Conservation (phyloP, 768 basidiomycete species). For the Rhodotorula taiwanensis region DNA sequence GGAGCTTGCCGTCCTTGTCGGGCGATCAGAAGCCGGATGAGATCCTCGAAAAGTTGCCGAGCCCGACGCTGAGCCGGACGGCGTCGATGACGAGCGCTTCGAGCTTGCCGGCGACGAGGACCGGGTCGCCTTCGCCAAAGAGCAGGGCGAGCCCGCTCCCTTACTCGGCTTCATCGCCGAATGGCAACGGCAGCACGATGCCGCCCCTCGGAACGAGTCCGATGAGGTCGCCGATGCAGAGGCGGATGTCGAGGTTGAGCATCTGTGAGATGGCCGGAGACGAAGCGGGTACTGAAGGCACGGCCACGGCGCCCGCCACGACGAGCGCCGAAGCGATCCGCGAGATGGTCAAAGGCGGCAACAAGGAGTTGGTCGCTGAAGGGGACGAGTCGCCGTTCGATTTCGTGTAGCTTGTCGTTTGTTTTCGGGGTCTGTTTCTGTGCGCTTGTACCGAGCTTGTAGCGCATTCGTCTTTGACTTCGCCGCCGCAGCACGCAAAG, state of each 20-base stretch:
- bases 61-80: background rate
- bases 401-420: no score
- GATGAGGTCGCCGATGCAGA: background rate
- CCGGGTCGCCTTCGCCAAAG: background rate
- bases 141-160: background rate
- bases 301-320: no score
- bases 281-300: background rate
- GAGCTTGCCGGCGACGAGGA: background rate
- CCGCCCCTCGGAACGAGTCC: conserved; percentile 3
- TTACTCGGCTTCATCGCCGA: no score
- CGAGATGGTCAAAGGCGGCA: no score
- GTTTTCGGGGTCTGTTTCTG: no score
- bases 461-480: no score
- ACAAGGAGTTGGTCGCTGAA: no score
- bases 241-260: conserved; percentile 9
- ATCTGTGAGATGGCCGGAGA: background rate
- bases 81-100: background rate
- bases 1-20: conserved; percentile 13
- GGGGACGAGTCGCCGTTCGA: no score
- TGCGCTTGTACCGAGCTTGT: no score
- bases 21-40: background rate
- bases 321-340: no score
- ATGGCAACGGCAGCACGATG: background rate
- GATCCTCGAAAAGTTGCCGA: conserved; percentile 2
- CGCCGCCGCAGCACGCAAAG: no score